Base-by-base conservation (phyloP, 208 protist genomes). In the Crithidia bombi region DNA sequence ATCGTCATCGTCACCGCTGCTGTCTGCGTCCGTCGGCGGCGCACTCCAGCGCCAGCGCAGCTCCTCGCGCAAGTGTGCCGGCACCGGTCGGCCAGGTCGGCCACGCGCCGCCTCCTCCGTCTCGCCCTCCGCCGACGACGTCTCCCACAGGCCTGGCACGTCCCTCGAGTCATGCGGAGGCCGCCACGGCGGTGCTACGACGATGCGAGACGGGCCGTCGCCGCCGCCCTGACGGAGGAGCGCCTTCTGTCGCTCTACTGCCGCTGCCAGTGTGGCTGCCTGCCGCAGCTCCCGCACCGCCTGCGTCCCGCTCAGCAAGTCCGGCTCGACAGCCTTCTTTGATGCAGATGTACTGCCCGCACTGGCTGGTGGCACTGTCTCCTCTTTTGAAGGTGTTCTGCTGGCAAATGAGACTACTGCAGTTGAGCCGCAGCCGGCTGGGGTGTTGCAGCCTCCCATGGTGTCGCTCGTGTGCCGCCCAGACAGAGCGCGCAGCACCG, bases 41-140 rank as follows among this genome's bases (percentile, higher is more conserved):
- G 65, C 69, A 68, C 81, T 86, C 81, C 75, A 82, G 3, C 81
- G 81, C 81, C 81, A 86, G 15, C 81, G 81, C 65, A 51, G 44
- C 49, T 80, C 81, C 30, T 61, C 65, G 10, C 64, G 50, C 19
- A 82, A 17, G 19, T 55, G 32, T 21, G 32, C 39, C 5, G 79
- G 69, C 9, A 39, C 54, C 2, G 71, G 61, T 3, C 71, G 54
- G 11, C 54, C 62, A 2, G 65, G 58, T 19, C 66, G 68, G 17
- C 70, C 75, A 4, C 81, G 64, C 21, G 61, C 69, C 63, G 51
- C 77, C 43, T 36, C 51, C 50, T 83, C 77, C 10, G 51, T 54
- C 32, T 63, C 77, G 49, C 81, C 68, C 73, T 83, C 69, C n/a
- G 81, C 78, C 1, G 82, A 87, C 7, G 82, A 87, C 43, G 77